Base-by-base conservation (phyloP, 2,329 filamentous ascomycete genomes). In the Colletotrichum sp. region DNA sequence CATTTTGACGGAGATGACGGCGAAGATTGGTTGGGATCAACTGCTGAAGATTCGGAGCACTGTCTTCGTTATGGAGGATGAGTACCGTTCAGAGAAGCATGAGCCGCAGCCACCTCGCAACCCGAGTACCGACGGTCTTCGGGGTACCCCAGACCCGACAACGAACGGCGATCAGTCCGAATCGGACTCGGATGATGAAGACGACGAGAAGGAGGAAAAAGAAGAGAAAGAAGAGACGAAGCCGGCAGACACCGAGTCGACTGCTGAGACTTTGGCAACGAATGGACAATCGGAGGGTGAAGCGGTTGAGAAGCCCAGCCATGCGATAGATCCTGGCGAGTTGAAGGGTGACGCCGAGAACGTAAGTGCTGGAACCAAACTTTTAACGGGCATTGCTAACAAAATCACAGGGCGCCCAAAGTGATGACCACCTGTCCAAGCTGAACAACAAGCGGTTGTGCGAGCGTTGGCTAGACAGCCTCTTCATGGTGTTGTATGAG, bases 401-500 rank as follows among this genome's bases (percentile, higher is more conserved):
- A 2, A 0, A 52, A 52, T 22, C 43, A 34, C 15, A 94, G 93
- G 87, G 87, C 18, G 89, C 93, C 74, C 89, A 91, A 32, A 90
- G 91, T 8, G 93, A 95, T 78, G 91, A 93, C 72, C 90, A 94
- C 79, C 94, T 98, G 79, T 96, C 96, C 8, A 95, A 96, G 80
- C 95, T 99, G 82, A 97, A 97, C 83, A 98, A 98, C 85, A 99
- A 99, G 87, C 94, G 97, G 1, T 91, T 99, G 2, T 99, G 97
- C 82, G 97, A 99, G 85, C 93, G 97, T 79, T 99, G 97, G 97
- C 91, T 99, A 4, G 97, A 99, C 85, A 98, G 98, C 81, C 90
- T 99, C 27, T 99, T 99, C 87, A 99, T 99, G 97, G 97, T 98
- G 0, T 90, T 99, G 4, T 99, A 99, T 84, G 97, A 99, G 84